Percentiles rank a stretch among this genome's conserved stretches.
Evolutionary conservation across 106 monocot genomes (phyloP).

Genomic region (Dendrobium officinale): DNA sequence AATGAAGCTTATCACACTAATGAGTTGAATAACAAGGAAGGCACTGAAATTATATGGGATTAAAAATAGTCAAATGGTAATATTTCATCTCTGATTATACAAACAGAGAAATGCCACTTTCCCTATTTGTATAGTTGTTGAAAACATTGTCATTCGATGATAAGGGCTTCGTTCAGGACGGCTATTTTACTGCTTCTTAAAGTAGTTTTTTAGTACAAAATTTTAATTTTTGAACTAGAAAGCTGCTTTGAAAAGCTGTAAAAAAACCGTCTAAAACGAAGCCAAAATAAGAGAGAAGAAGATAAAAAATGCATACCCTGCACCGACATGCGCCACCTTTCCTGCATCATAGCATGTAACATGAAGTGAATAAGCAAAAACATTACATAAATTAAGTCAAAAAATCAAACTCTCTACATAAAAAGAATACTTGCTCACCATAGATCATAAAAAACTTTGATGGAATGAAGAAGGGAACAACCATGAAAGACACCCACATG

Average conservation of each 20-base stretch:
- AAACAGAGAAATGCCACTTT: too few species aligned
- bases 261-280: too few species aligned
- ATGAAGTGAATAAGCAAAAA: not conserved
- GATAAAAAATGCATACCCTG: slow-evolving; percentile 40
- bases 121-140: not conserved
- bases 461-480: slow-evolving; percentile 63
- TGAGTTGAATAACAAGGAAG: slow-evolving; percentile 91
- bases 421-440: slow-evolving; percentile 33
- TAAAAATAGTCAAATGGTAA: too few species aligned
- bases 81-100: too few species aligned
- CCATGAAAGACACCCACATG: slow-evolving; percentile 57
- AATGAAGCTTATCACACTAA: slow-evolving; percentile 89
- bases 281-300: not conserved
- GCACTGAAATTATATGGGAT: slow-evolving; percentile 23
- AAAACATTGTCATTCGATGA: not conserved
- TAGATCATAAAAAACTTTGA: slow-evolving; percentile 62
- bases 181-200: too few species aligned
- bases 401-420: not conserved
- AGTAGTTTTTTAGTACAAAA: too few species aligned
- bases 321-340: slow-evolving; percentile 74
- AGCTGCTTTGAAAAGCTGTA: too few species aligned
- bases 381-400: too few species aligned
- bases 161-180: too few species aligned
- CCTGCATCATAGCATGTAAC: slow-evolving; percentile 29
- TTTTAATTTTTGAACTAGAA: too few species aligned